phyloP scores from a whole-genome alignment of 495 filamentous ascomycete species.

The Staphylotrichum tortipilum region DNA sequence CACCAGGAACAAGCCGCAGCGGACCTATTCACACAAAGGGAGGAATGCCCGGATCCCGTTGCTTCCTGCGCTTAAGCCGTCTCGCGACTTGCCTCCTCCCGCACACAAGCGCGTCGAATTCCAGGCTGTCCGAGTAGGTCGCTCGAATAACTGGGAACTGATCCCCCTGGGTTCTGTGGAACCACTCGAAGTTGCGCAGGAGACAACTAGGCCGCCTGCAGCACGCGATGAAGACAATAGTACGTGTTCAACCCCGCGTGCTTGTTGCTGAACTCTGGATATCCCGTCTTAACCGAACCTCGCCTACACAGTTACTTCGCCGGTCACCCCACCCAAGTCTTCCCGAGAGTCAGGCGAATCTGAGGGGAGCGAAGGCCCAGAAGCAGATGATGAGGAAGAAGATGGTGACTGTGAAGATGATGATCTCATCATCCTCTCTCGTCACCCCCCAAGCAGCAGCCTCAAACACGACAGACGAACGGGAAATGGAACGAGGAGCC shows the following conservation, averaged over 20 bases:
- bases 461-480: not conserved
- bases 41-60: not conserved
- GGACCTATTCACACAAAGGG: conserved; percentile 7
- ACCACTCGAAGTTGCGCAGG: too few species aligned
- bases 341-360: not conserved
- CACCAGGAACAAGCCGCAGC: not conserved
- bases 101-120: not conserved
- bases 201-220: not conserved
- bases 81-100: not conserved
- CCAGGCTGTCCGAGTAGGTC: not conserved
- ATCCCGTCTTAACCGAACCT: not conserved
- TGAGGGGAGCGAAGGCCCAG: not conserved
- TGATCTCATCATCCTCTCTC: not conserved
- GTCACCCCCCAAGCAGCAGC: not conserved
- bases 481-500: not conserved
- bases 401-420: not conserved
- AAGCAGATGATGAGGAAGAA: not conserved
- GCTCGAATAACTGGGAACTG: not conserved
- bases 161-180: not conserved
- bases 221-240: too few species aligned
- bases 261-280: not conserved
- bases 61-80: conserved; percentile 4
- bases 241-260: too few species aligned
- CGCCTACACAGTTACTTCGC: conserved; percentile 2
- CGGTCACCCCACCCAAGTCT: not conserved